Conservation (phyloP, 2,329 filamentous ascomycete genomes). For the Magnaporthiopsis incrustans region DNA sequence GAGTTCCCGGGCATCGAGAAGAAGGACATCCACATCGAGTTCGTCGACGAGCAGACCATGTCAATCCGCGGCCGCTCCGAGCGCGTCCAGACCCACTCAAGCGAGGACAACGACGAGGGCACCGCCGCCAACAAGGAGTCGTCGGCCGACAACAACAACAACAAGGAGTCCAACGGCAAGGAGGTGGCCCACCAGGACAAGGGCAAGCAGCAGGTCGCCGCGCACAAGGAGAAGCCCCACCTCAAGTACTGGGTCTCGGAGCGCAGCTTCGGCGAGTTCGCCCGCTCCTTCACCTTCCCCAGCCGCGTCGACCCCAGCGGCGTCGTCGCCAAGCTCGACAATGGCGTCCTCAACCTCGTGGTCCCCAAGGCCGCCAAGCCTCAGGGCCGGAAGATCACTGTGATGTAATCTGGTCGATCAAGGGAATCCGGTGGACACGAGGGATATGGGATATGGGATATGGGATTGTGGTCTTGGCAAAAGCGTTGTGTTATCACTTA, state of each 20-base stretch:
- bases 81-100: conserved; percentile 44
- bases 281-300: conserved; percentile 61
- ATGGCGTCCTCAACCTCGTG: conserved; percentile 52
- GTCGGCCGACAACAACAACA: conserved; percentile 12
- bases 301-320: conserved; percentile 32
- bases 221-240: conserved; percentile 8
- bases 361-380: conserved; percentile 61
- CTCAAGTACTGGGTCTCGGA: conserved; percentile 59
- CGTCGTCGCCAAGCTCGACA: conserved; percentile 30
- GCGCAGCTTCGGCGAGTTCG: conserved; percentile 59
- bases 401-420: not conserved
- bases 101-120: conserved; percentile 52
- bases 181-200: conserved; percentile 17
- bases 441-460: too few species aligned
- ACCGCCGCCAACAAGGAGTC: conserved; percentile 19
- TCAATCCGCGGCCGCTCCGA: conserved; percentile 63
- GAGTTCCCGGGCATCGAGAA: conserved; percentile 71
- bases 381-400: conserved; percentile 3
- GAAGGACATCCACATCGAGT: conserved; percentile 69
- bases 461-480: not conserved
- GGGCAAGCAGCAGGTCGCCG: conserved; percentile 5
- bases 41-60: conserved; percentile 67
- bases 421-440: not conserved
- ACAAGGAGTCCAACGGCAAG: conserved; percentile 25
- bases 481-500: too few species aligned